These are phyloP conservation scores for Aquanectria penicillioides DNA, from an alignment of 2,329 filamentous ascomycete genomes.

Conservation along the genomic window DNA sequence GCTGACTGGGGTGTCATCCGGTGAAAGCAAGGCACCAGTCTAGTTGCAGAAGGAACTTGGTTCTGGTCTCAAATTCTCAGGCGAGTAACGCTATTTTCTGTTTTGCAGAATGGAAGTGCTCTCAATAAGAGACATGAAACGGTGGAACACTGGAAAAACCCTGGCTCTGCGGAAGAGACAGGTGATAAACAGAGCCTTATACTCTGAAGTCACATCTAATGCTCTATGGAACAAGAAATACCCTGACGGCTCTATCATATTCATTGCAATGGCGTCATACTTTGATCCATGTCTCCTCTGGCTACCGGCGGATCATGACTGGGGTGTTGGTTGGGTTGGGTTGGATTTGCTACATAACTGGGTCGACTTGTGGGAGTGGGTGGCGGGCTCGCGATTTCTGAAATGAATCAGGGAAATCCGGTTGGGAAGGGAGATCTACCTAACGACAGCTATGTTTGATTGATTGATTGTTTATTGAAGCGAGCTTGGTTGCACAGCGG, in stretches of 20 bases:
- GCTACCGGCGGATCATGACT: conserved; percentile 26
- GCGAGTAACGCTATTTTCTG: no score
- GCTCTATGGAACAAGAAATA: conserved; percentile 36
- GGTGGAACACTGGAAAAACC: background rate
- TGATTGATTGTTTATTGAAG: no score
- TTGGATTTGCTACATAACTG: conserved; percentile 9
- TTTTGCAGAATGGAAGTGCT: no score
- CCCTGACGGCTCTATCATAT: conserved; percentile 39
- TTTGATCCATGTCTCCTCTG: conserved; percentile 36
- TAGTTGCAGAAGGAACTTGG: background rate
- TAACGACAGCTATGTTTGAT: conserved; percentile 29
- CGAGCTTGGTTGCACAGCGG: conserved; percentile 27
- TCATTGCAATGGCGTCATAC: conserved; percentile 45
- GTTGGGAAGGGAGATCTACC: conserved; percentile 7
- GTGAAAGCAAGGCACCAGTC: conserved; percentile 47
- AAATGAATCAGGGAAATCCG: conserved; percentile 1
- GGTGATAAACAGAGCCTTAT: conserved; percentile 16
- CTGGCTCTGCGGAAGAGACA: conserved; percentile 10
- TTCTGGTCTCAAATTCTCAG: background rate
- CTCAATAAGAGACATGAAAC: background rate
- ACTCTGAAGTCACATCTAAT: conserved; percentile 31
- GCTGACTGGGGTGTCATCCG: conserved; percentile 88
- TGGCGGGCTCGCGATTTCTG: conserved; percentile 1
- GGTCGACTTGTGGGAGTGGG: conserved; percentile 6
- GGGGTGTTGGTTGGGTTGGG: conserved; percentile 37